Conservation (phyloP, 2,329 filamentous ascomycete species). For the Nectriaceae sp. region DNA sequence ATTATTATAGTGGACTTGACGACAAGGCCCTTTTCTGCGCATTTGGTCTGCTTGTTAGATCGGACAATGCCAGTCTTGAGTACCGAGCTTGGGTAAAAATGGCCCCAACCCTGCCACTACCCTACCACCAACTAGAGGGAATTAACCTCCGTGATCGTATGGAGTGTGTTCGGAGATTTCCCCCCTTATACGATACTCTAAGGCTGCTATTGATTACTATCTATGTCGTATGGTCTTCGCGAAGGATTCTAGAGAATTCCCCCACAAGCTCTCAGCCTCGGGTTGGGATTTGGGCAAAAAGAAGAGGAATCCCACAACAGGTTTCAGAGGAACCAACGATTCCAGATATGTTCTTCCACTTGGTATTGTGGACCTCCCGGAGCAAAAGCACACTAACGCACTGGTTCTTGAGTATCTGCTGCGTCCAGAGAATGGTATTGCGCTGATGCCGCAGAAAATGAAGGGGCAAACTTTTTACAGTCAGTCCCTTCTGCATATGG, state of each 20-base stretch:
- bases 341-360: constrained; percentile 59
- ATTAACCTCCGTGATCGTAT: constrained; percentile 60
- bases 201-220: constrained; percentile 63
- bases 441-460: neutral
- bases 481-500: constrained; percentile 42
- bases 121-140: constrained; percentile 44
- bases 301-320: constrained; percentile 55
- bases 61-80: constrained; percentile 53
- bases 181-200: constrained; percentile 52
- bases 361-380: constrained; percentile 52
- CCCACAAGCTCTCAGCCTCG: constrained; percentile 62
- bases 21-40: constrained; percentile 49
- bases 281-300: constrained; percentile 64
- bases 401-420: constrained; percentile 63
- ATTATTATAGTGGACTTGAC: constrained; percentile 57
- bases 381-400: constrained; percentile 67
- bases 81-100: constrained; percentile 52
- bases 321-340: constrained; percentile 73
- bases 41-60: constrained; percentile 49
- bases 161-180: constrained; percentile 54
- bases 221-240: constrained; percentile 61
- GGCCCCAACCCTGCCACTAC: constrained; percentile 30
- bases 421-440: constrained; percentile 48
- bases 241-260: constrained; percentile 63
- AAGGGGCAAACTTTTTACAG: constrained; percentile 23